A percentile compares a stretch with the other conserved stretches of the same genome.
Conservation (phyloP, 805 yeast species). For the Candida tammaniensis region DNA sequence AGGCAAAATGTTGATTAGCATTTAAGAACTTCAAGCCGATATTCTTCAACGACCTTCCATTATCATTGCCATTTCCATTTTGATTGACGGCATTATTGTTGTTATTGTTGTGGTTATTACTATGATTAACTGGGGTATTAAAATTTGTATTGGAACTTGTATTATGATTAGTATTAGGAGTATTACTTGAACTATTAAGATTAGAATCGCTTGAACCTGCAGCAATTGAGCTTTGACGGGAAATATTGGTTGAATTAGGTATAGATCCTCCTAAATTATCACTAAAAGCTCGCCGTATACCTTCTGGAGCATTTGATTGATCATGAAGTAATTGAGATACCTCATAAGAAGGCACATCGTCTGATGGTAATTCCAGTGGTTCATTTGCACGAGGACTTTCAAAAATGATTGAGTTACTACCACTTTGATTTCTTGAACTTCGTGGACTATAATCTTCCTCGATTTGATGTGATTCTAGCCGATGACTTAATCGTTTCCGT, state of each 20-base stretch:
- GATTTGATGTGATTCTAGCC: slow-evolving; percentile 28
- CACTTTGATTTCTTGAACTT: slow-evolving; percentile 9
- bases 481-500: slow-evolving; percentile 23
- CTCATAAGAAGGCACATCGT: slow-evolving; percentile 40
- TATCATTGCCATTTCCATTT: slow-evolving; percentile 4
- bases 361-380: slow-evolving; percentile 22
- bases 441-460: slow-evolving; percentile 30
- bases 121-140: background rate
- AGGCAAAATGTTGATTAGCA: slow-evolving; percentile 70
- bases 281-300: background rate
- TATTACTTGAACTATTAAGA: no score
- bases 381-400: slow-evolving; percentile 6
- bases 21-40: slow-evolving; percentile 70
- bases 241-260: slow-evolving; percentile 10
- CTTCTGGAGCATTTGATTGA: background rate
- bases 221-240: slow-evolving; percentile 11
- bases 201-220: slow-evolving; percentile 9
- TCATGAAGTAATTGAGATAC: slow-evolving; percentile 31
- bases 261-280: slow-evolving; percentile 3
- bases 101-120: slow-evolving; percentile 2
- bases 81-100: slow-evolving; percentile 6
- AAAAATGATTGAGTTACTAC: slow-evolving; percentile 6
- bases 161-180: no score
- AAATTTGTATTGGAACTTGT: background rate
- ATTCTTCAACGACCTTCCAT: slow-evolving; percentile 37